These are phyloP conservation scores for Alternaria brassicicola DNA, from an alignment of 2,329 filamentous ascomycete species.

Conservation along the genomic window DNA sequence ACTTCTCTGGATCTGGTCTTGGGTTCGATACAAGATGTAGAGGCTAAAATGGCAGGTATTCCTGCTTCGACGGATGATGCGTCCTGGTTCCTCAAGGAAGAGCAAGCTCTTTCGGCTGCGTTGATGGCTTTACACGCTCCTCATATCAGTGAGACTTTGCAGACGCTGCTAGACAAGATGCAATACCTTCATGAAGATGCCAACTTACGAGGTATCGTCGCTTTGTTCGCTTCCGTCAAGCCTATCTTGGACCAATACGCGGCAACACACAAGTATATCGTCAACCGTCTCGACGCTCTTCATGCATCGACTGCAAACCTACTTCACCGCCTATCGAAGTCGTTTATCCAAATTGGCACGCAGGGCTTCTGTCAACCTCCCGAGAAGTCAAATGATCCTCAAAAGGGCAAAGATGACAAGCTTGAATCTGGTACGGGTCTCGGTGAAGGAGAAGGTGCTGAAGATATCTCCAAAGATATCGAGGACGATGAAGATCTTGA, in stretches of 20 bases:
- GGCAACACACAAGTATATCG: constrained; percentile 63
- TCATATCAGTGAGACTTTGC: constrained; percentile 59
- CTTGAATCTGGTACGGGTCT: constrained; percentile 91
- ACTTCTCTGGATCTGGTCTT: constrained; percentile 76
- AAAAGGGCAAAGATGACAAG: constrained; percentile 73
- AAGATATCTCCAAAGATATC: constrained; percentile 98
- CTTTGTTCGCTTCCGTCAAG: constrained; percentile 65
- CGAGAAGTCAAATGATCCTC: constrained; percentile 72
- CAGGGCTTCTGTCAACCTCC: constrained; percentile 92
- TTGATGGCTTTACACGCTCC: constrained; percentile 65
- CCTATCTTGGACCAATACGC: constrained; percentile 80
- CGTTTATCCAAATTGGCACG: constrained; percentile 77
- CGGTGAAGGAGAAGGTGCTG: constrained; percentile 91
- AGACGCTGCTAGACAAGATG: constrained; percentile 55
- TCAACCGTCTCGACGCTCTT: constrained; percentile 65
- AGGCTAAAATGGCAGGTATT: constrained; percentile 60
- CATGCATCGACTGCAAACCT: constrained; percentile 76
- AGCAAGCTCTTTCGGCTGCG: constrained; percentile 46
- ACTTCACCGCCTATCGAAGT: constrained; percentile 74
- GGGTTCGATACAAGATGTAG: constrained; percentile 76
- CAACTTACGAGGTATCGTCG: constrained; percentile 56
- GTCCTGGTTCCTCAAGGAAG: constrained; percentile 66
- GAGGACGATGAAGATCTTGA: constrained; percentile 90
- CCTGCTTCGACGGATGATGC: constrained; percentile 66
- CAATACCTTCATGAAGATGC: constrained; percentile 50